Evolutionary conservation across 1,284 basidiomycete species (phyloP).

Genomic region (Neotropicomus parvogracilis): DNA sequence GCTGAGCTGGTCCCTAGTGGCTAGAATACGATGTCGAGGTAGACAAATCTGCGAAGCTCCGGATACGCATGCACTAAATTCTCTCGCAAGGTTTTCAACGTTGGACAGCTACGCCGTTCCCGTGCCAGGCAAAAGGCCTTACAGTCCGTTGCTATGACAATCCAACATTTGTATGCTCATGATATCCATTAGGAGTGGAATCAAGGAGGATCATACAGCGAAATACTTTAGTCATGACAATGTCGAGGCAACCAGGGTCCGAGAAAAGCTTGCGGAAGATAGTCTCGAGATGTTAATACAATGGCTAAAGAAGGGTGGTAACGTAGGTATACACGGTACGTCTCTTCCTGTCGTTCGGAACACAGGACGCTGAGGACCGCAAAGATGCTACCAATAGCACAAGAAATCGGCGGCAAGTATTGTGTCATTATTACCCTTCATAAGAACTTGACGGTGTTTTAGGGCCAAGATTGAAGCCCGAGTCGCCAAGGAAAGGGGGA

Average conservation of each 20-base stretch:
- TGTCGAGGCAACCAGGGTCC: conserved; percentile 67
- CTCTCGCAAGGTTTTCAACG: conserved; percentile 85
- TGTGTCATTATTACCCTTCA: neutral
- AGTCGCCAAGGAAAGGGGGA: conserved; percentile 86
- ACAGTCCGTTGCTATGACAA: conserved; percentile 46
- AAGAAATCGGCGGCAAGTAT: conserved; percentile 58
- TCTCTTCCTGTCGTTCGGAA: conserved; percentile 10
- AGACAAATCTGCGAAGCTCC: conserved; percentile 2
- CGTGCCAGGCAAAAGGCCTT: conserved; percentile 77
- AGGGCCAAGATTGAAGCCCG: conserved; percentile 80
- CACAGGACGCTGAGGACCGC: conserved; percentile 9
- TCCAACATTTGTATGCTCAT: conserved; percentile 6
- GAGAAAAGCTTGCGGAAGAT: conserved; percentile 87
- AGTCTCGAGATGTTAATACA: conserved; percentile 92
- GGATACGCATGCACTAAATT: conserved; percentile 5
- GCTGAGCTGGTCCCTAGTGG: conserved; percentile 61
- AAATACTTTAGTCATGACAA: conserved; percentile 92
- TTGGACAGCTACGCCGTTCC: conserved; percentile 90
- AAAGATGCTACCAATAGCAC: conserved; percentile 95
- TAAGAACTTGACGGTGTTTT: conserved; percentile 10
- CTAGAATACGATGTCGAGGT: conserved; percentile 97
- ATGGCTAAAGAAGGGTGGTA: conserved; percentile 94
- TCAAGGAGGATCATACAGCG: conserved; percentile 88
- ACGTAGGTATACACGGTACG: conserved; percentile 95
- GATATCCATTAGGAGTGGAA: conserved; percentile 53